phyloP scores from a whole-genome alignment of 148 eudicot genomes.

The Spergularia marina region DNA sequence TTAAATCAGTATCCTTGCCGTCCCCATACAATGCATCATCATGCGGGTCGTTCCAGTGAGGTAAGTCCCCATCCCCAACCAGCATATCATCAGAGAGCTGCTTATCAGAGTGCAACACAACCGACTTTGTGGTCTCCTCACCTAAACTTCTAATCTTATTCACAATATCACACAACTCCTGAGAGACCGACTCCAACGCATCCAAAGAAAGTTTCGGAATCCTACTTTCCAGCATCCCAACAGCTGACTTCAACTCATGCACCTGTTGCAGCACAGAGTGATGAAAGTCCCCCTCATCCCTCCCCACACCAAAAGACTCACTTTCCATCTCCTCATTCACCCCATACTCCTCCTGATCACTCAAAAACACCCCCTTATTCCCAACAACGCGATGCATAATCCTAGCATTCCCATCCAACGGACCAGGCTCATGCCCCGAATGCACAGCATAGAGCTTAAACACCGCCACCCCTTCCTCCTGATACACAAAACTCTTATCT shows the following conservation, averaged over 20 bases:
- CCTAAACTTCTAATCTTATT: conserved; percentile 67
- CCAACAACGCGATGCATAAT: conserved; percentile 95
- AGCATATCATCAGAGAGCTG: conserved; percentile 60
- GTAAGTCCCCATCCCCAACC: conserved; percentile 70
- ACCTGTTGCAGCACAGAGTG: conserved; percentile 64
- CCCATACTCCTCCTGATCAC: conserved; percentile 80
- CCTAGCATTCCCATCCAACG: conserved; percentile 95
- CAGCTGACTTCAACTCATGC: conserved; percentile 61
- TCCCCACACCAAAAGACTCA: conserved; percentile 48
- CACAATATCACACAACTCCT: conserved; percentile 61
- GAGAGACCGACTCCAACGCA: conserved; percentile 60
- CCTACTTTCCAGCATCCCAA: conserved; percentile 63
- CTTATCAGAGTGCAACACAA: conserved; percentile 56
- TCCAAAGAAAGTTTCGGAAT: conserved; percentile 50
- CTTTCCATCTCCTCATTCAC: conserved; percentile 67
- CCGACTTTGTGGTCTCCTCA: conserved; percentile 56
- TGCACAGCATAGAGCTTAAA: conserved; percentile 95
- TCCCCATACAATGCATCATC: conserved; percentile 56
- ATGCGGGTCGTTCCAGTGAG: conserved; percentile 67
- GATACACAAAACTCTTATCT: conserved; percentile 89
- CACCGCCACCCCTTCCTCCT: conserved; percentile 89
- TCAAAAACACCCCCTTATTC: conserved; percentile 65
- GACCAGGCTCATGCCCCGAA: conserved; percentile 96
- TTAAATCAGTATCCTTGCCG: conserved; percentile 62
- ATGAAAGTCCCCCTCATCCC: conserved; percentile 57